Evolutionary conservation across 2,329 filamentous ascomycete species (phyloP).

Genomic region (Huntiella savannae): DNA sequence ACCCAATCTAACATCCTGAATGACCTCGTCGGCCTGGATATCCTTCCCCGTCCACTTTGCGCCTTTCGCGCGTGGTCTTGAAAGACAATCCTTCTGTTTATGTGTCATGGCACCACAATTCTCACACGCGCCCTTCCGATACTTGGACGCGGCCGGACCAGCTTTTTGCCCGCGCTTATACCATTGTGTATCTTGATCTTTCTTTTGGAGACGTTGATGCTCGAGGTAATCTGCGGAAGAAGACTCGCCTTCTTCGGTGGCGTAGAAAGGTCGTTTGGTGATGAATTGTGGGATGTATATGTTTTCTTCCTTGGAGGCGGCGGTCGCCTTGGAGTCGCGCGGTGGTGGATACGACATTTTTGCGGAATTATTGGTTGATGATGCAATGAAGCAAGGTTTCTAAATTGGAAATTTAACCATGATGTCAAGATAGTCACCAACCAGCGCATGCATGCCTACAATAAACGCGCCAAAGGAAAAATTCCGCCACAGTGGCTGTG

Average conservation of each 20-base stretch:
- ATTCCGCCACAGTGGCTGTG: too few relatives aligned
- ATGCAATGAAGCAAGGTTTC: too few relatives aligned
- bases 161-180: constrained; percentile 75
- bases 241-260: constrained; percentile 42
- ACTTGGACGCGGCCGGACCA: constrained; percentile 84
- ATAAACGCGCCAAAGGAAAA: too few relatives aligned
- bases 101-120: constrained; percentile 97
- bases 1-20: constrained; percentile 70
- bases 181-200: constrained; percentile 38
- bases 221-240: constrained; percentile 58
- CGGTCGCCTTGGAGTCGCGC: constrained; percentile 11
- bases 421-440: too few relatives aligned
- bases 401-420: too few relatives aligned
- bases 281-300: constrained; percentile 98
- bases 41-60: constrained; percentile 84
- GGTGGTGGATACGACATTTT: constrained; percentile 2
- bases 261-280: constrained; percentile 93
- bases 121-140: constrained; percentile 92
- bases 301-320: constrained; percentile 68
- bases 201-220: constrained; percentile 73
- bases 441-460: too few relatives aligned
- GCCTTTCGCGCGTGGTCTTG: constrained; percentile 69
- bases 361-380: too few relatives aligned
- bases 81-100: constrained; percentile 84
- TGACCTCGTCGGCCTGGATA: constrained; percentile 77